phyloP scores from a whole-genome alignment of 495 filamentous ascomycete genomes.

The Lasiosphaeria miniovina region DNA sequence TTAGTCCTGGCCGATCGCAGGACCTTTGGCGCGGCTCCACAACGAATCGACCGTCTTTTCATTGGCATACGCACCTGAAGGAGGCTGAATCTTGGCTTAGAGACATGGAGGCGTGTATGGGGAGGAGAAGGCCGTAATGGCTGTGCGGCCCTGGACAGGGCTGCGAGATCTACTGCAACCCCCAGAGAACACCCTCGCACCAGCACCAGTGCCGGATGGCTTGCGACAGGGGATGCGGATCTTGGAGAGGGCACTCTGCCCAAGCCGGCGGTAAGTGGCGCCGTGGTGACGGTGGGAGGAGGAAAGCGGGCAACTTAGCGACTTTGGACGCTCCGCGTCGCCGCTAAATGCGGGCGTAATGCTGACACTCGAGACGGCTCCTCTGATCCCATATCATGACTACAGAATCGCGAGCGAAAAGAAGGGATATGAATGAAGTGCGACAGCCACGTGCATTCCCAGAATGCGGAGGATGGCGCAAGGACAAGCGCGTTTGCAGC shows the following conservation, averaged over 20 bases:
- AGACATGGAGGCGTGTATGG: constrained; percentile 28
- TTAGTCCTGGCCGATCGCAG: constrained; percentile 24
- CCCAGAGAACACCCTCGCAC: constrained; percentile 16
- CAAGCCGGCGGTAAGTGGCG: constrained; percentile 12
- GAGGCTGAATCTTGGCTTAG: constrained; percentile 12
- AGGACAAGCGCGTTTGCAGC: constrained; percentile 12
- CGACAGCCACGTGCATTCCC: constrained; percentile 7
- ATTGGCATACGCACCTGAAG: constrained; percentile 28
- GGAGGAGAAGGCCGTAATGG: constrained; percentile 6
- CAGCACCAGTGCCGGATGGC: constrained; percentile 21
- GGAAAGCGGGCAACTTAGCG: not conserved
- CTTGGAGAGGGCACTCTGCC: constrained; percentile 20
- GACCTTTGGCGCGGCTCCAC: constrained; percentile 23
- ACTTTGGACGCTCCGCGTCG: not conserved
- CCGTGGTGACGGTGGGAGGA: constrained; percentile 1
- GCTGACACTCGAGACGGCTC: constrained; percentile 6
- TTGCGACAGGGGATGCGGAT: constrained; percentile 24
- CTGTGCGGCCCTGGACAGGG: constrained; percentile 15
- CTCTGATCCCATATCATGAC: constrained; percentile 1
- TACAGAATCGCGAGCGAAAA: constrained; percentile 1
- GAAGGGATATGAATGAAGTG: constrained; percentile 3
- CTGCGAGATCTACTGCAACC: constrained; percentile 29
- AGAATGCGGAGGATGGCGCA: constrained; percentile 11
- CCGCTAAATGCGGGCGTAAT: constrained; percentile 1
- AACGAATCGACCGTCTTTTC: constrained; percentile 17